Evolutionary conservation across 2,329 filamentous ascomycete species (phyloP).

Genomic region (Magnaporthiopsis rhizophila): DNA sequence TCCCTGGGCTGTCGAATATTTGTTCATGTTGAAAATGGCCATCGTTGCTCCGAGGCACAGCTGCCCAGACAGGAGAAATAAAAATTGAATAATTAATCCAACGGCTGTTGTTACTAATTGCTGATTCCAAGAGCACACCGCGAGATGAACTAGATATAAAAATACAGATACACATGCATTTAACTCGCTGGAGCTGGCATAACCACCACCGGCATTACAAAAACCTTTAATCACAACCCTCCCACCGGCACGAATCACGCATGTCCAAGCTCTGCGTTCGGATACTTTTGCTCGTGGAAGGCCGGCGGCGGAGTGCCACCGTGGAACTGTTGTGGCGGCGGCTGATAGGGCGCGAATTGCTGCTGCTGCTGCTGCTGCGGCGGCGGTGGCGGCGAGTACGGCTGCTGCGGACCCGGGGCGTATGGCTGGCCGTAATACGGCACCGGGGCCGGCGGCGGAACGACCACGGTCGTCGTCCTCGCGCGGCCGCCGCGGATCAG

Average conservation of each 20-base stretch:
- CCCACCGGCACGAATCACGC: not conserved
- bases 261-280: slow-evolving; percentile 9
- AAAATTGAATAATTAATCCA: no score
- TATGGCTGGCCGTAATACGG: no score
- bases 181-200: no score
- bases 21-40: no score
- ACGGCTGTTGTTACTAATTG: no score
- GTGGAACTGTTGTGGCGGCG: not conserved
- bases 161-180: no score
- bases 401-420: no score
- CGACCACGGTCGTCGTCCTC: not conserved
- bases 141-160: no score
- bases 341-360: not conserved
- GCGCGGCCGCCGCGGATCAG: not conserved
- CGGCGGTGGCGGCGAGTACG: not conserved
- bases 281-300: not conserved
- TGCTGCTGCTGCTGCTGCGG: not conserved
- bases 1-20: no score
- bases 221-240: not conserved
- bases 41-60: no score
- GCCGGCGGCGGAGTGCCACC: not conserved
- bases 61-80: no score
- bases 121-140: no score
- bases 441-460: not conserved
- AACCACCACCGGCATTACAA: not conserved